Percentiles rank a stretch among this genome's conserved stretches.
These are phyloP conservation scores for Cicer yamashitae DNA, from an alignment of 306 rosid genomes.

Conservation along the genomic window DNA sequence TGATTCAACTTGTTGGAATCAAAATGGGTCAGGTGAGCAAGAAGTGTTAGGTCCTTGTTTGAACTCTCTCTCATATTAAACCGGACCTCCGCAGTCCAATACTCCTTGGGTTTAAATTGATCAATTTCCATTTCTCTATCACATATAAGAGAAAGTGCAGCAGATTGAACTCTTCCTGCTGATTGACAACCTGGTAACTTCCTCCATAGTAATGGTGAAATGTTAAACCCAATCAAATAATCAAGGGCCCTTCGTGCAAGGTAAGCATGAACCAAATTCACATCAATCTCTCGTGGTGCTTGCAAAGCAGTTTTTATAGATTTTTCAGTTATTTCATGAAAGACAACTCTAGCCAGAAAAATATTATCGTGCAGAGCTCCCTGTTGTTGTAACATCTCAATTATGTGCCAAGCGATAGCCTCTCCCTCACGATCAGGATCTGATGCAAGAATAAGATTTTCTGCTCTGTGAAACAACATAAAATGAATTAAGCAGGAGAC, in stretches of 20 bases:
- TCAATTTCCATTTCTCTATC: slow-evolving; percentile 96
- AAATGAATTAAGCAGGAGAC: slow-evolving; percentile 44
- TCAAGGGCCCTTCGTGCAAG: slow-evolving; percentile 98
- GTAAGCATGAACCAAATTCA: slow-evolving; percentile 89
- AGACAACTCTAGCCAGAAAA: slow-evolving; percentile 76
- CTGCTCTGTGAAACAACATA: slow-evolving; percentile 82
- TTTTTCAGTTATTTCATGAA: slow-evolving; percentile 93
- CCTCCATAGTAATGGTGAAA: slow-evolving; percentile 96
- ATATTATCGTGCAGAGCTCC: slow-evolving; percentile 72
- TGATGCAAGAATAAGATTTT: slow-evolving; percentile 96
- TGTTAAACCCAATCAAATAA: slow-evolving; percentile 95
- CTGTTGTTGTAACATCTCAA: slow-evolving; percentile 95
- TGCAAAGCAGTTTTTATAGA: slow-evolving; percentile 80
- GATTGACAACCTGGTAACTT: slow-evolving; percentile 98
- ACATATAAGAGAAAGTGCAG: slow-evolving; percentile 92
- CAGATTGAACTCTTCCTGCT: slow-evolving; percentile 98
- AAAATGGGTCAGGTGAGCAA: slow-evolving; percentile 77
- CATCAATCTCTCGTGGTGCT: slow-evolving; percentile 80
- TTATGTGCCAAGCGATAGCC: slow-evolving; percentile 97
- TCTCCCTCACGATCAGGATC: slow-evolving; percentile 99
- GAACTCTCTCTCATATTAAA: slow-evolving; percentile 54
- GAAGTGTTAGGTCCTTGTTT: slow-evolving; percentile 47
- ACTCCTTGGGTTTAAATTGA: slow-evolving; percentile 76
- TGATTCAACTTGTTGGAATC: slow-evolving; percentile 73
- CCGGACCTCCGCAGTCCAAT: slow-evolving; percentile 71